Conservation (phyloP, 1,139 yeast genomes). For the Arxiozyma bovina region DNA sequence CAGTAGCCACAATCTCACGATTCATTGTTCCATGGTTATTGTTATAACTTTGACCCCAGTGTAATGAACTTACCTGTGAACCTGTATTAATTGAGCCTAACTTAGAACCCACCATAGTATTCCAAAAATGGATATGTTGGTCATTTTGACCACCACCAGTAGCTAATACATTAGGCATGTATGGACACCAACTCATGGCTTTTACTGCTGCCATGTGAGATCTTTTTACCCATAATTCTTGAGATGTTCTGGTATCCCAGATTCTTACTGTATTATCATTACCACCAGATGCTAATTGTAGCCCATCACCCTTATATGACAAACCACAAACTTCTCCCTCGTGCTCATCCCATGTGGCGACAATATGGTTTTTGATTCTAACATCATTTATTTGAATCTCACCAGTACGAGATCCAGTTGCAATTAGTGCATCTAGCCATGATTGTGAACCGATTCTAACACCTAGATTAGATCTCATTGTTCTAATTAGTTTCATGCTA, state of each 20-base stretch:
- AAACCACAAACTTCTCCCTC: constrained; percentile 90
- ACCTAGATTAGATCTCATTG: constrained; percentile 63
- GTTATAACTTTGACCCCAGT: constrained; percentile 64
- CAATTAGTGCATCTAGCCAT: constrained; percentile 76
- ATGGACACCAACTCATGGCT: constrained; percentile 94
- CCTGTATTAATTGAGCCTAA: constrained; percentile 85
- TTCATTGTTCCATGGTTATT: constrained; percentile 43
- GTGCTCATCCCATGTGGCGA: constrained; percentile 53
- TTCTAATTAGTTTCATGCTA: constrained; percentile 60
- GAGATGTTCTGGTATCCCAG: constrained; percentile 82
- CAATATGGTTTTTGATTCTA: constrained; percentile 72
- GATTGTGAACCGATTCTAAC: constrained; percentile 75
- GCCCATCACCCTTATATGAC: constrained; percentile 77
- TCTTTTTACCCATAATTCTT: constrained; percentile 68
- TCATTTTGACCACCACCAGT: constrained; percentile 97
- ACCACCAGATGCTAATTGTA: constrained; percentile 86
- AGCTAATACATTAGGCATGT: constrained; percentile 71
- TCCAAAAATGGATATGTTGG: constrained; percentile 90
- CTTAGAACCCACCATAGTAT: constrained; percentile 81
- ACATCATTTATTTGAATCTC: constrained; percentile 86
- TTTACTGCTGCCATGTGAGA: constrained; percentile 92
- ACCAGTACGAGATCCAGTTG: constrained; percentile 81
- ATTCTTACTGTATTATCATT: constrained; percentile 88
- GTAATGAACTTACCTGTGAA: constrained; percentile 84
- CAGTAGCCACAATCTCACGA: constrained; percentile 84